Percentiles rank a stretch among this genome's conserved stretches.
Evolutionary conservation across 768 basidiomycete genomes (phyloP).

Genomic region (Suillus subalutaceus): DNA sequence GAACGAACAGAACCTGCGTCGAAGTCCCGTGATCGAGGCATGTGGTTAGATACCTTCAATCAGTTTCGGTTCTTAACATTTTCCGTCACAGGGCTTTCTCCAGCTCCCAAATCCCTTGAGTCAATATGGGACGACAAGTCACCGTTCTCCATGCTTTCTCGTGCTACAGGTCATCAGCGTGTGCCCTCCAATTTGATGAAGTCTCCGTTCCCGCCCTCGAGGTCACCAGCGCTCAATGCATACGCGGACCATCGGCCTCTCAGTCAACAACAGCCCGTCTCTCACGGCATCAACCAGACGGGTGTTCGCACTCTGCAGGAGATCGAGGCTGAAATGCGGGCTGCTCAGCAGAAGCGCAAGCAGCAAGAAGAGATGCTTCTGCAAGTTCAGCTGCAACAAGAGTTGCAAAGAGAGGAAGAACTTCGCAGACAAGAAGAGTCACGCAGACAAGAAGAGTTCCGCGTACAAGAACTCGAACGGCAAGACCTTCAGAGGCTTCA

Average conservation of each 20-base stretch:
- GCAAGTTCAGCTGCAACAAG: conserved; percentile 45
- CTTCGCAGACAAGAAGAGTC: conserved; percentile 15
- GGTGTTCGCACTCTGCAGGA: conserved; percentile 73
- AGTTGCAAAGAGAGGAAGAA: conserved; percentile 37
- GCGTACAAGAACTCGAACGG: conserved; percentile 37
- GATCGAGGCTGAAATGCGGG: conserved; percentile 84
- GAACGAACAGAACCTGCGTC: conserved; percentile 22
- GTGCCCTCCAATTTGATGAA: conserved; percentile 25
- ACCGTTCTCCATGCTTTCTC: conserved; percentile 68
- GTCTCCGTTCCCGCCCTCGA: conserved; percentile 25
- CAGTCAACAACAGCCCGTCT: conserved; percentile 43
- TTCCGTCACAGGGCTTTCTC: conserved; percentile 25
- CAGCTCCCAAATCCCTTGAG: conserved; percentile 57
- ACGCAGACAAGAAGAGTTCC: conserved; percentile 32
- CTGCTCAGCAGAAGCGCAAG: conserved; percentile 52
- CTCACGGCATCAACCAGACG: conserved; percentile 36
- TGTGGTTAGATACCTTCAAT: conserved; percentile 17
- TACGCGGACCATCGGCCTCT: conserved; percentile 33
- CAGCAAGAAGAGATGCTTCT: conserved; percentile 45
- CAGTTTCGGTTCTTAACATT: conserved; percentile 18
- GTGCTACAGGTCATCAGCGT: conserved; percentile 38
- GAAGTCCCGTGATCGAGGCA: conserved; percentile 32
- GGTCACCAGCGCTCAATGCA: conserved; percentile 28
- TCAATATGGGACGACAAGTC: conserved; percentile 86
- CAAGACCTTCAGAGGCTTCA: conserved; percentile 45